Evolutionary conservation across 2,329 filamentous ascomycete species (phyloP).

Genomic region (Beauveria australis): DNA sequence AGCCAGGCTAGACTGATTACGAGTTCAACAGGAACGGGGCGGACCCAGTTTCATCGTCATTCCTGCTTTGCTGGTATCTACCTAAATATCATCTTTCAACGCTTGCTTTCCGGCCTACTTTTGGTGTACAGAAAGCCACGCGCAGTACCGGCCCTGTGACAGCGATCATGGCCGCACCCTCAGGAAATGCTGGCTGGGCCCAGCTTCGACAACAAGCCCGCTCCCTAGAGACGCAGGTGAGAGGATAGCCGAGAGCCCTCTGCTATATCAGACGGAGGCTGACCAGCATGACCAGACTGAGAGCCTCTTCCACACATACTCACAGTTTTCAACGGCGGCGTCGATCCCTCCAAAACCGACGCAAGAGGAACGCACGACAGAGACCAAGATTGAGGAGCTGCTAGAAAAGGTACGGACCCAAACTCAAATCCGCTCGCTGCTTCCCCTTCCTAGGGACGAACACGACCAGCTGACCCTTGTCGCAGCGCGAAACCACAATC

Average conservation of each 20-base stretch:
- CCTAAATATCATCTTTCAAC: not conserved
- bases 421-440: no score
- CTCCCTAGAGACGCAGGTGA: conserved; percentile 80
- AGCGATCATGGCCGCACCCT: conserved; percentile 40
- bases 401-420: conserved; percentile 58
- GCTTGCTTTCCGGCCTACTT: not conserved
- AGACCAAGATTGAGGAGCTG: conserved; percentile 75
- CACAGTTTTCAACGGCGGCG: conserved; percentile 75
- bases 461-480: not conserved
- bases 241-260: conserved; percentile 6
- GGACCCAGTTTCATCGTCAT: conserved; percentile 11
- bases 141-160: not conserved
- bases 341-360: conserved; percentile 76
- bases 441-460: no score
- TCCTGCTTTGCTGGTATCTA: not conserved
- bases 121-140: not conserved
- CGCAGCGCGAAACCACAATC: conserved; percentile 72
- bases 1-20: not conserved
- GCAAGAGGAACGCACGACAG: conserved; percentile 73
- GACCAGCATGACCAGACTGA: conserved; percentile 56
- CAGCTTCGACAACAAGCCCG: conserved; percentile 90
- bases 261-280: not conserved
- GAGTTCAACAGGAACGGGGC: not conserved
- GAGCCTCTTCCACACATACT: conserved; percentile 73
- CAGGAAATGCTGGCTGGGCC: conserved; percentile 68